A percentile compares a stretch with the other conserved stretches of the same genome.
These are phyloP conservation scores for Acacia crassicarpa DNA, from an alignment of 306 rosid genomes.

Conservation along the genomic window DNA sequence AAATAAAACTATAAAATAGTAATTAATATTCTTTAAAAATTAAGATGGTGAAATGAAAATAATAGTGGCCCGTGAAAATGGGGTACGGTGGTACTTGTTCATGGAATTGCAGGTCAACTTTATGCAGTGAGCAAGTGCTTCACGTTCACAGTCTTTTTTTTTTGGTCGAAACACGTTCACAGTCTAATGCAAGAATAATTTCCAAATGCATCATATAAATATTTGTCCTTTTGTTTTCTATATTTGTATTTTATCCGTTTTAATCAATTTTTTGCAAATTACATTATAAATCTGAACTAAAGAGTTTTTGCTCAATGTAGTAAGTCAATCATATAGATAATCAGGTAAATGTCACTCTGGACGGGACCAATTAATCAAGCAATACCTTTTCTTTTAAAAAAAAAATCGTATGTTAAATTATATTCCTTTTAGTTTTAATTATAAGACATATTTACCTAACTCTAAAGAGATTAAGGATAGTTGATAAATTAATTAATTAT, in stretches of 20 bases:
- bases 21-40: too few species aligned
- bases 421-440: neutral
- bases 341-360: neutral
- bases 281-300: neutral
- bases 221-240: neutral
- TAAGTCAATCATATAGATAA: neutral
- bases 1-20: too few species aligned
- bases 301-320: neutral
- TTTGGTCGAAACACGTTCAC: too few species aligned
- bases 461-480: too few species aligned
- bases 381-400: too few species aligned
- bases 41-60: neutral
- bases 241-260: neutral
- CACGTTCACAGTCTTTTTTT: too few species aligned
- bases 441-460: too few species aligned
- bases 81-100: neutral
- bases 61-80: conserved; percentile 4
- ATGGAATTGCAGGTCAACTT: neutral
- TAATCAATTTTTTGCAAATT: neutral
- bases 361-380: neutral
- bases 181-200: neutral
- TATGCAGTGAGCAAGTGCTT: neutral
- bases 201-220: neutral
- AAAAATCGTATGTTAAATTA: neutral
- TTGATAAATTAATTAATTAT: too few species aligned